Evolutionary conservation across 2,329 filamentous ascomycete species (phyloP), one percentile per base, ranked within the genome.

Genomic region (Emergomyces orientalis): DNA sequence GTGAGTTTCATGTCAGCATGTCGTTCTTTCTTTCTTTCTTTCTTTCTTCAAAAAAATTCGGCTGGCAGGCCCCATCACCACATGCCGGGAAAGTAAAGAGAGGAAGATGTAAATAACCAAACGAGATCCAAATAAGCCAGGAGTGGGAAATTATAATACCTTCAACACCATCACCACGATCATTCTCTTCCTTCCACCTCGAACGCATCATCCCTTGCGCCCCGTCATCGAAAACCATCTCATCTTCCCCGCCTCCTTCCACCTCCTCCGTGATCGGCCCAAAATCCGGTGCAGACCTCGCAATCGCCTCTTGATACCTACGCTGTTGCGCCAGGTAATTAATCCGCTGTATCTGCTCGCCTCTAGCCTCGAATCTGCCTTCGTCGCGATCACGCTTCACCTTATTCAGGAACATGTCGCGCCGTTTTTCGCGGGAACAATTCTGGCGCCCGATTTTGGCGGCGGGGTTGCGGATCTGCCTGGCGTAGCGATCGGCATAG

Each of bases 301-400:
- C 68, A 75, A 78, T 77, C 32, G 62, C 64, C 65, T 77, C 75
- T 37, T 74, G 72, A 74, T 77, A 78, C 59, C 66, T 65, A 65
- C 70, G 71, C 69, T 73, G 71, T 67, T 73, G 76, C 61, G 69
- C 72, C 62, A 74, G 67, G 69, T 72, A 72, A 64, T 79, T 78
- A 75, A 73, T 76, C 67, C 69, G 75, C 71, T 73, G 75, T 63
- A 75, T 72, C 72, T 73, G 77, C 68, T 73, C 81, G 66, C 73
- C 76, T 66, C 71, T 75, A 66, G 69, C 70, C 64, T 76, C 73
- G 62, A 75, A 76, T 8, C 74, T 72, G 0, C 70, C 72, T 43
- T 70, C 68, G 17, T 78, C 75, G 37, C 78, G 75, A 51, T 73
- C 72, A n/a, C 69, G 69, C 58, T 73, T 74, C 22, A 79, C 71